Base-by-base conservation (phyloP, 2,329 filamentous ascomycete genomes). In the Fusarium chaquense region DNA sequence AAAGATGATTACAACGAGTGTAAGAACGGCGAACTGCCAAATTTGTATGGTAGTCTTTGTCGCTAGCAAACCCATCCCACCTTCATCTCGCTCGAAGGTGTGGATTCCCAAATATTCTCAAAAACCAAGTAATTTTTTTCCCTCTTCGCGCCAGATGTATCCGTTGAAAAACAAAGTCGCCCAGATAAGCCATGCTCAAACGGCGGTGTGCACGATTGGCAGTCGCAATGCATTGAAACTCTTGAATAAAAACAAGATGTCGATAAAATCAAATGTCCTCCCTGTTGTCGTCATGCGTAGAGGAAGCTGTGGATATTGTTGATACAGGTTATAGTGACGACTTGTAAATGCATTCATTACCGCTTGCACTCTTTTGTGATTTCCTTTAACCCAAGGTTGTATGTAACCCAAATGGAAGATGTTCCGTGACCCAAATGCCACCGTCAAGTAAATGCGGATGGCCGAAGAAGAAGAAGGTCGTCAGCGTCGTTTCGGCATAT, bases 1-100 rank as follows among this genome's bases (percentile, higher is more conserved):
- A 69, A 73, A 75, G 76, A 76, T 67, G 78, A 84, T 84, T 84
- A 84, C 81, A 85, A 86, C 81, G 83, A 84, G 79, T 77, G 83
- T 85, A 85, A 82, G 80, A 83, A 84, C 73, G 72, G 76, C 76
- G 81, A 77, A 76, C 78, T 69, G 64, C 75, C 76, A 72, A 65
- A 33, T 58, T 61, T 71, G 43, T 62, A 57, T 68, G 52, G 66
- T 66, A 67, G 67, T 74, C 66, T 53, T 73, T 69, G 74, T 76
- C 70, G 69, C 70, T 60, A 64, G 61, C 65, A 65, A 75, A 70
- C 73, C 65, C 63, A 54, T 67, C 65, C 59, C 55, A 55, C 64
- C 59, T 64, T 60, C 55, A 30, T 60, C 40, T 53, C 52, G 58
- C 70, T 67, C 56, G 63, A 46, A 74, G 59, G 61, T 71, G 43